A percentile compares a stretch with the other conserved stretches of the same genome.
Conservation (phyloP, 2,329 filamentous ascomycete genomes). For the Apiospora kogelbergensis region DNA sequence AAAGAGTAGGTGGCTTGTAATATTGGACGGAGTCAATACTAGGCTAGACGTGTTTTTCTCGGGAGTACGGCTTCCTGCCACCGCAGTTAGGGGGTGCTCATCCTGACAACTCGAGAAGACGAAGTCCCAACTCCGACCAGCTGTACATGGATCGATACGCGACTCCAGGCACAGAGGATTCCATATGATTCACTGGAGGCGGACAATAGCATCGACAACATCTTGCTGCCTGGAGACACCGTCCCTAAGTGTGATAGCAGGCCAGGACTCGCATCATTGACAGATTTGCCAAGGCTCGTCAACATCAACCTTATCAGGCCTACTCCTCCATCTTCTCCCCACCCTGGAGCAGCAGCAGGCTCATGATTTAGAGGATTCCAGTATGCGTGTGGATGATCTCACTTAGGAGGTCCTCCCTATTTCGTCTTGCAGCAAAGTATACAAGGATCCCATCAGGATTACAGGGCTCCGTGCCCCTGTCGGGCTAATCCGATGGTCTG, state of each 20-base stretch:
- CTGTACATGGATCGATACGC: background rate
- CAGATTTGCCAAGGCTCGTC: background rate
- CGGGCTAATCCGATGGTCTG: no score
- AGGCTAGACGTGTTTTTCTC: background rate
- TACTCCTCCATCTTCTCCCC: background rate
- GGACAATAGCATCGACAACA: background rate
- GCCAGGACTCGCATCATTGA: background rate
- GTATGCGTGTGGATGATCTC: background rate
- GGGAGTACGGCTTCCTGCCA: background rate
- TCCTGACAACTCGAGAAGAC: background rate
- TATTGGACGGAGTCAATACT: background rate
- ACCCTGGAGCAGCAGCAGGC: background rate
- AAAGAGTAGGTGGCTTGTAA: background rate
- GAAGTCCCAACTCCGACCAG: background rate
- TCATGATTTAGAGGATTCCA: no score
- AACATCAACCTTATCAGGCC: background rate
- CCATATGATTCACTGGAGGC: background rate
- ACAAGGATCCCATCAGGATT: no score
- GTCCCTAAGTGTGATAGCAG: background rate
- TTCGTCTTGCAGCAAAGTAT: no score
- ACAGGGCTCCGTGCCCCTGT: no score
- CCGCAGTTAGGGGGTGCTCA: background rate
- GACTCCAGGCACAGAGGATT: background rate
- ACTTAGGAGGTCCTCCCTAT: no score
- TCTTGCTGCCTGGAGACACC: background rate